Percentiles rank a stretch among this genome's conserved stretches.
Conservation (phyloP, 202 grass and related monocot species). For the Eragrostis tef region DNA sequence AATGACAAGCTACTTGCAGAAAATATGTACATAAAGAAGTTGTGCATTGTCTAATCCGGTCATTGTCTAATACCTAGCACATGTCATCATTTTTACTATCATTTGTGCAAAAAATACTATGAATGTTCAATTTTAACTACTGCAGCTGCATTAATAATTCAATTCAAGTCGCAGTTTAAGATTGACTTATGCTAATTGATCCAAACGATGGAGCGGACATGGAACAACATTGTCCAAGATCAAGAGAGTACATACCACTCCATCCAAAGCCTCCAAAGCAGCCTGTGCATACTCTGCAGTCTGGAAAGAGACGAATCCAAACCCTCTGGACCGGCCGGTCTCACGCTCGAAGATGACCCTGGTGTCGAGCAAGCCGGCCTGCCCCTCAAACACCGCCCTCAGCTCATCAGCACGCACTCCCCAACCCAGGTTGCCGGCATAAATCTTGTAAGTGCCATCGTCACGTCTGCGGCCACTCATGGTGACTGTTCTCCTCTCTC, state of each 20-base stretch:
- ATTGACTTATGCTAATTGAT: neutral
- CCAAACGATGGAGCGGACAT: neutral
- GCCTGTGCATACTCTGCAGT: slow-evolving; percentile 67
- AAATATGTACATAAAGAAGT: neutral
- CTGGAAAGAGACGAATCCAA: slow-evolving; percentile 74
- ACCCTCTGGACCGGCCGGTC: slow-evolving; percentile 74
- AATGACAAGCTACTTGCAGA: neutral
- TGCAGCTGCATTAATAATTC: slow-evolving; percentile 10
- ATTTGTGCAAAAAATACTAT: slow-evolving; percentile 3
- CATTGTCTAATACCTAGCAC: slow-evolving; percentile 19
- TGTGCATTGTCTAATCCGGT: neutral
- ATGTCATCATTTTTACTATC: neutral
- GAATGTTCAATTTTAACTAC: neutral
- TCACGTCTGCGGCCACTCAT: slow-evolving; percentile 48
- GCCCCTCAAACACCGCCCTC: slow-evolving; percentile 57
- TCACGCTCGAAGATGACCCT: slow-evolving; percentile 79
- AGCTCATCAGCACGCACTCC: slow-evolving; percentile 63
- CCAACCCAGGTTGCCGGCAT: slow-evolving; percentile 91
- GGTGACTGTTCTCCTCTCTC: slow-evolving; percentile 57
- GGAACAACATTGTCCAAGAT: neutral
- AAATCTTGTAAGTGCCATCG: slow-evolving; percentile 79
- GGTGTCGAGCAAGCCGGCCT: slow-evolving; percentile 61
- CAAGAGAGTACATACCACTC: slow-evolving; percentile 60
- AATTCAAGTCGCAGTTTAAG: neutral
- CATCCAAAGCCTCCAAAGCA: slow-evolving; percentile 72